Conservation (phyloP, 352 stramenopile genomes). For the Pilasporangium apinafurcum region DNA sequence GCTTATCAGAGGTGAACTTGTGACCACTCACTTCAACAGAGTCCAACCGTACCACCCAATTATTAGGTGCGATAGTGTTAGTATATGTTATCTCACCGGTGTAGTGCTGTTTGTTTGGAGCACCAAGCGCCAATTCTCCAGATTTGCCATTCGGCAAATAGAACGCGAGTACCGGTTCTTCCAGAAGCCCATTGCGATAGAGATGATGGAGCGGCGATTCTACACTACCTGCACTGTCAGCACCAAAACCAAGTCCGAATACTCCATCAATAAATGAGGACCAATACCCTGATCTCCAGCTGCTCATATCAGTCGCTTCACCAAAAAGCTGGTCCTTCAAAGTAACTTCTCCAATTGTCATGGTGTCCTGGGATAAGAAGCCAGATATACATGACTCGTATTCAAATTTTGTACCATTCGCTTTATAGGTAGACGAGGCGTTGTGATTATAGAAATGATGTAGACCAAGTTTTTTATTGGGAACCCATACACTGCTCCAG, state of each 20-base stretch:
- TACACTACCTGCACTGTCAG: not conserved
- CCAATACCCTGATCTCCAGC: too few relatives aligned
- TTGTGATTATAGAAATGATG: slow-evolving; percentile 6
- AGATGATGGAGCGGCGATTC: too few relatives aligned
- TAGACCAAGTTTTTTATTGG: not conserved
- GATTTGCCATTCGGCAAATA: too few relatives aligned
- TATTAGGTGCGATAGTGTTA: not conserved
- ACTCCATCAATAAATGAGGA: slow-evolving; percentile 2
- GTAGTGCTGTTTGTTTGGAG: not conserved
- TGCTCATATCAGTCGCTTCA: too few relatives aligned
- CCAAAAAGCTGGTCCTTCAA: not conserved
- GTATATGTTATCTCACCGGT: slow-evolving; percentile 2
- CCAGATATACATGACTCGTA: not conserved
- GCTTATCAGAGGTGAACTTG: too few relatives aligned
- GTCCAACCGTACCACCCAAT: slow-evolving; percentile 4
- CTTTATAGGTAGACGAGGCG: slow-evolving; percentile 2
- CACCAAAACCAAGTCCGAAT: slow-evolving; percentile 1
- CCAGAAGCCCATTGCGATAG: slow-evolving; percentile 2
- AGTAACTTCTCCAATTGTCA: not conserved
- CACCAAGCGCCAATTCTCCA: slow-evolving; percentile 6
- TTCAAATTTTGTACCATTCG: slow-evolving; percentile 1
- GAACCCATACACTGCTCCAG: not conserved
- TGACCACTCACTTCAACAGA: not conserved
- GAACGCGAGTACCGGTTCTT: slow-evolving; percentile 7
- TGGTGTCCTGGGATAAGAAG: slow-evolving; percentile 4